A percentile compares a stretch with the other conserved stretches of the same genome.
Evolutionary conservation across 202 grass and related monocot species (phyloP).

Genomic region (Setaria viridis): DNA sequence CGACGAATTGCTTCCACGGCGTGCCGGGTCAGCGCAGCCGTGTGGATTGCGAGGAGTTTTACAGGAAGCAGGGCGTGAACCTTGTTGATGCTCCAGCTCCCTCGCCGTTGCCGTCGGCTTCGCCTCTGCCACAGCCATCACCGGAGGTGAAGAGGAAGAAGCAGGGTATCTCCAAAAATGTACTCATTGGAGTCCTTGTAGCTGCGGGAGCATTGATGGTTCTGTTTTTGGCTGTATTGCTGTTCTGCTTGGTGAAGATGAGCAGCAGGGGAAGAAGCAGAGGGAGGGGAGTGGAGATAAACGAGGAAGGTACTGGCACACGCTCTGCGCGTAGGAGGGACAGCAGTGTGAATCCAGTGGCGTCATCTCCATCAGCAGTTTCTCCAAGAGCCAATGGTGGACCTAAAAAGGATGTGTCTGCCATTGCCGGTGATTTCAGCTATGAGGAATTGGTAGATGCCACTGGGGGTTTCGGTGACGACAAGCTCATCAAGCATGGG

Average conservation of each 20-base stretch:
- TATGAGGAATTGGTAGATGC: constrained; percentile 69
- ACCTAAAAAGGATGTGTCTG: constrained; percentile 11
- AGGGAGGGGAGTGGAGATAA: constrained; percentile 27
- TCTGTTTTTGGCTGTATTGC: constrained; percentile 34
- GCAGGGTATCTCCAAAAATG: constrained; percentile 48
- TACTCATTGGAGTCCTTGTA: constrained; percentile 56
- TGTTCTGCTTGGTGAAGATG: constrained; percentile 44
- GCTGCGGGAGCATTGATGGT: constrained; percentile 41
- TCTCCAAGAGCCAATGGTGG: constrained; percentile 34
- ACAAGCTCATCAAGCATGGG: constrained; percentile 73
- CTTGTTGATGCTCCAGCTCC: constrained; percentile 41
- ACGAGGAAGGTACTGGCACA: constrained; percentile 21
- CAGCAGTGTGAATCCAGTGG: constrained; percentile 62
- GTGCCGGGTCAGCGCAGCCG: constrained; percentile 57
- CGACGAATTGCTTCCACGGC: constrained; percentile 71
- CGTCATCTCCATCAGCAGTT: constrained; percentile 37
- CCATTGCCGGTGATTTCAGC: constrained; percentile 46
- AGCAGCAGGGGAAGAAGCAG: constrained; percentile 12
- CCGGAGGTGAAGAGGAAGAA: constrained; percentile 9
- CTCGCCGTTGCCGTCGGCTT: not conserved
- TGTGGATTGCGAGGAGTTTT: constrained; percentile 68
- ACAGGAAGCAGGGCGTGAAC: constrained; percentile 48
- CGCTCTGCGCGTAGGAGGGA: constrained; percentile 49
- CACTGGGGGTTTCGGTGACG: constrained; percentile 58
- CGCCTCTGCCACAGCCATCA: not conserved